phyloP scores from a whole-genome alignment of 495 filamentous ascomycete species.

The Neurospora intermedia region DNA sequence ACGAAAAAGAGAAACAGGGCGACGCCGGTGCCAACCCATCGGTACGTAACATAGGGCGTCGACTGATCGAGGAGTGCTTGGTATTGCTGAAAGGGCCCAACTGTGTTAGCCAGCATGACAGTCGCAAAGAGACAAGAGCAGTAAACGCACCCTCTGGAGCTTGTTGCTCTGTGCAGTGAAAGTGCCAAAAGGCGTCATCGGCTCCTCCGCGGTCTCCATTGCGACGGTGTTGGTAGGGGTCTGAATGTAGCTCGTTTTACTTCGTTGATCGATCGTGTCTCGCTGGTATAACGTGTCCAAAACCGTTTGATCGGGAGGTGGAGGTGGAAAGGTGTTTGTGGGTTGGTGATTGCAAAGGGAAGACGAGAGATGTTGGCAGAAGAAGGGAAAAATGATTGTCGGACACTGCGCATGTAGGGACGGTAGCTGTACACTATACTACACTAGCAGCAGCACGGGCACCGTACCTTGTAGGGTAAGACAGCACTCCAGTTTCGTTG shows the following conservation, averaged over 20 bases:
- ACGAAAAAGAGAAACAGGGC: constrained; percentile 73
- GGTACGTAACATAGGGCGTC: constrained; percentile 75
- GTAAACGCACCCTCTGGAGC: constrained; percentile 29
- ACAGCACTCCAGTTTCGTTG: neutral
- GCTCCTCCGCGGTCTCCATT: constrained; percentile 21
- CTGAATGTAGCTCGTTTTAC: neutral
- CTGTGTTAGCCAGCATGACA: neutral
- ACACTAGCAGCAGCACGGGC: neutral
- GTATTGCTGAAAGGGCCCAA: constrained; percentile 54
- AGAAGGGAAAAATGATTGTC: neutral
- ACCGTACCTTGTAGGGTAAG: neutral
- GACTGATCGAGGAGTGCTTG: constrained; percentile 90
- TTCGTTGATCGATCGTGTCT: neutral
- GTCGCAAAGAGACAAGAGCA: neutral
- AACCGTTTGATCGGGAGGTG: neutral
- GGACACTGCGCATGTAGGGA: neutral
- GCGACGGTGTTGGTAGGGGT: neutral
- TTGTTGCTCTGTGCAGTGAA: constrained; percentile 23
- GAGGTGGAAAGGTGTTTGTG: neutral
- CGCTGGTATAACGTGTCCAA: neutral
- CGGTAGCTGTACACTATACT: neutral
- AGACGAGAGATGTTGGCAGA: neutral
- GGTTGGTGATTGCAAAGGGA: neutral
- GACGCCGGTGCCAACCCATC: constrained; percentile 74
- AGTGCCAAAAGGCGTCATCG: constrained; percentile 20